Percentiles rank a stretch among this genome's conserved stretches.
These are phyloP conservation scores for Candida awuae DNA, from an alignment of 805 yeast species.

Conservation along the genomic window DNA sequence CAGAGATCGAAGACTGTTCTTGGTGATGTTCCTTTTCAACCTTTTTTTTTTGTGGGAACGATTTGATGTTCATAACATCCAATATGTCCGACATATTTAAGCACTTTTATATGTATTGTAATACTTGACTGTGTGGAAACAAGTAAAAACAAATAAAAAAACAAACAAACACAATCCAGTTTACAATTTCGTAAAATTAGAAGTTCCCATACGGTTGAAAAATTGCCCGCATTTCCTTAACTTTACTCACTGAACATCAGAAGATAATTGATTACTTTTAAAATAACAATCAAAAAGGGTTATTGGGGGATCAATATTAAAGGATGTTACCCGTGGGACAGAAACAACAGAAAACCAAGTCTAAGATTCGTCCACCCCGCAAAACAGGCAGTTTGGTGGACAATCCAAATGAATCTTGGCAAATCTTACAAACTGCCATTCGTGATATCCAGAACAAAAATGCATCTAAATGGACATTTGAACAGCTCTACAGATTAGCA, in stretches of 20 bases:
- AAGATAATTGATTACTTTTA: too few species aligned
- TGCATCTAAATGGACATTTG: slow-evolving; percentile 71
- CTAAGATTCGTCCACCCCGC: slow-evolving; percentile 62
- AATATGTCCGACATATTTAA: slow-evolving; percentile 47
- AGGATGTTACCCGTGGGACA: slow-evolving; percentile 4
- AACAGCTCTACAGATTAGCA: slow-evolving; percentile 71
- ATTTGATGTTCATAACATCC: slow-evolving; percentile 59
- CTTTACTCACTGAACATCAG: too few species aligned
- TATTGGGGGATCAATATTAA: neutral
- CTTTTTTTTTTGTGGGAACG: slow-evolving; percentile 26
- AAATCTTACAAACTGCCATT: slow-evolving; percentile 56
- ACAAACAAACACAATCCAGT: neutral
- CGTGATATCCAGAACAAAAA: slow-evolving; percentile 61
- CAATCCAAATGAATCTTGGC: slow-evolving; percentile 61
- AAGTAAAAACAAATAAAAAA: neutral
- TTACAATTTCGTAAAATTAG: too few species aligned
- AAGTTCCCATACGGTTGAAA: neutral
- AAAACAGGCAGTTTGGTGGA: slow-evolving; percentile 34
- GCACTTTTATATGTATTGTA: neutral
- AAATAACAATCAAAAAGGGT: too few species aligned
- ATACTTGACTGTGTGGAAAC: too few species aligned
- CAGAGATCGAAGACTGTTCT: slow-evolving; percentile 6
- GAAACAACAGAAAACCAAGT: slow-evolving; percentile 29
- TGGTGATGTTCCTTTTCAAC: slow-evolving; percentile 31
- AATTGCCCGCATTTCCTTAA: neutral